phyloP scores from a whole-genome alignment of 2,329 filamentous ascomycete genomes.

The Penicillium brevicompactum region DNA sequence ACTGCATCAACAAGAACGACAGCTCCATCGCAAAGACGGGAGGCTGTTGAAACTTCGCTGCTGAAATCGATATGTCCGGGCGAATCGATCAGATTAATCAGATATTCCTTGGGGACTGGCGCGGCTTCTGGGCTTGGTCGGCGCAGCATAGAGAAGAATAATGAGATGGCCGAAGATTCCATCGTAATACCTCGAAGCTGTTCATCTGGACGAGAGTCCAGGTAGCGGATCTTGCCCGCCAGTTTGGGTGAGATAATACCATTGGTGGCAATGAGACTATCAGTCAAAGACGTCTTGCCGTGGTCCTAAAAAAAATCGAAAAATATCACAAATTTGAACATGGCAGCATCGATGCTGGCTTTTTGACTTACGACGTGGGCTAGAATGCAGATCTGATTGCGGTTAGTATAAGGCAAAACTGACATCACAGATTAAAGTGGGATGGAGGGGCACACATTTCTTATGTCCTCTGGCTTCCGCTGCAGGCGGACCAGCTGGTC shows the following conservation, averaged over 20 bases:
- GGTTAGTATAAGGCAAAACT: slow-evolving; percentile 33
- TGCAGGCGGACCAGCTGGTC: slow-evolving; percentile 91
- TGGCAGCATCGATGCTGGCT: not conserved
- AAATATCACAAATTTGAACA: slow-evolving; percentile 1
- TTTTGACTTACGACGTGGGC: slow-evolving; percentile 74
- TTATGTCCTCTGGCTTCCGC: slow-evolving; percentile 80
- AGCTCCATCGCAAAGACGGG: slow-evolving; percentile 89
- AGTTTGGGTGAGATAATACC: slow-evolving; percentile 98
- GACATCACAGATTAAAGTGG: slow-evolving; percentile 25
- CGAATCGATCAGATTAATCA: slow-evolving; percentile 97
- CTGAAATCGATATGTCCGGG: slow-evolving; percentile 99
- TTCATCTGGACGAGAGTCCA: slow-evolving; percentile 94
- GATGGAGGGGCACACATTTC: slow-evolving; percentile 68
- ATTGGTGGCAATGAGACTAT: slow-evolving; percentile 95
- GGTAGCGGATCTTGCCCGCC: slow-evolving; percentile 95
- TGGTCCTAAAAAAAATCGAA: slow-evolving; percentile 66
- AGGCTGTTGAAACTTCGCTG: slow-evolving; percentile 95
- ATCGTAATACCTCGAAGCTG: slow-evolving; percentile 98
- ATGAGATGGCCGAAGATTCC: slow-evolving; percentile 97
- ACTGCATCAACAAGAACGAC: slow-evolving; percentile 95
- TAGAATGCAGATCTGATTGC: slow-evolving; percentile 80
- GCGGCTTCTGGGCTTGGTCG: slow-evolving; percentile 67
- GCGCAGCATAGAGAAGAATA: slow-evolving; percentile 90
- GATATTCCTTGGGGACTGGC: slow-evolving; percentile 80
- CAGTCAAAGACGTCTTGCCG: slow-evolving; percentile 95